Evolutionary conservation across 176 grass and related monocot species (phyloP), one percentile per base, ranked within the genome.

Genomic region (Oryza officinalis): DNA sequence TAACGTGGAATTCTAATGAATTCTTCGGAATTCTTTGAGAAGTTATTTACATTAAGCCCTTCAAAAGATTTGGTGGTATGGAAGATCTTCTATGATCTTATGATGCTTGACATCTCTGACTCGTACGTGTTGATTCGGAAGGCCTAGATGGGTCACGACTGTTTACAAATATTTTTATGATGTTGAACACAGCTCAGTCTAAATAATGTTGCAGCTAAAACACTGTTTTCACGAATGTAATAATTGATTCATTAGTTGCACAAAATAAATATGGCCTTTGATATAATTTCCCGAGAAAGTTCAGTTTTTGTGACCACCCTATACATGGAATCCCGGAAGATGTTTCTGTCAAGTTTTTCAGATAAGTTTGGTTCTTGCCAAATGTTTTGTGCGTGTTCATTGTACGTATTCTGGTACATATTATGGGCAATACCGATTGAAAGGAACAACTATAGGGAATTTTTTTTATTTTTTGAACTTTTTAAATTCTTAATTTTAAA

Each of bases 291-390:
- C 78, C 32, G 6, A 76, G 27, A 76, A 46, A 82, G 22, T 47
- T 81, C 35, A 76, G 13, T 76, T 69, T 69, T 26, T 64, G 15
- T 28, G 30, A 20, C 15, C 17, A 82, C 47, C 71, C 25, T 46
- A 40, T 60, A 20, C 40, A 1, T 2, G 4, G 30, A 30, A 63
- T 8, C 17, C 49, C 47, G 5, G 6, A 54, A 54, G 0, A n/a
- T 15, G 79, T 50, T 40, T 71, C 23, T 32, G 2, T 52, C 43
- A 43, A 8, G 17, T 54, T 77, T 11, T 32, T 26, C 1, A 7
- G 10, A 10, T 10, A 72, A 37, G 35, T 69, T 76, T 33, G 4
- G 9, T 72, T 59, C 47, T 46, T 78, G 25, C 67, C 44, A 59
- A 12, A 8, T 11, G 30, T 72, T 27, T 9, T 22, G 17, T 27